These are phyloP conservation scores for Globisporangium camurandrum DNA, from an alignment of 352 stramenopile genomes.

Conservation along the genomic window DNA sequence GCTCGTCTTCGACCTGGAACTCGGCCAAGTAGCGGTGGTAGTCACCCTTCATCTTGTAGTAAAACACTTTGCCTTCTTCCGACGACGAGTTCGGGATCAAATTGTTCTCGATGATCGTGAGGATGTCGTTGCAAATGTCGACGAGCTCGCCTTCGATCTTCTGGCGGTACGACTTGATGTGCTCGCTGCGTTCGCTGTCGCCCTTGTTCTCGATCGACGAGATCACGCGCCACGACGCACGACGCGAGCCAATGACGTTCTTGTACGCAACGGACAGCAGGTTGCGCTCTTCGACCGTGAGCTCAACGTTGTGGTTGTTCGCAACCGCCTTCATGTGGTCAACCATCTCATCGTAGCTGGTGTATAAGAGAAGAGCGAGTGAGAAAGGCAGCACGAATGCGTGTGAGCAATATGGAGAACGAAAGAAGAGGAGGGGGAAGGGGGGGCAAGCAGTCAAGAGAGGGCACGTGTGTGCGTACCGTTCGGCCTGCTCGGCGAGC, in stretches of 20 bases:
- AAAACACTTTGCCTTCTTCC: slow-evolving; percentile 97
- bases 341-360: slow-evolving; percentile 90
- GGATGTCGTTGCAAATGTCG: slow-evolving; percentile 95
- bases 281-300: slow-evolving; percentile 99
- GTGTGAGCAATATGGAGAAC: background rate
- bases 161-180: slow-evolving; percentile 92
- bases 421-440: background rate
- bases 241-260: slow-evolving; percentile 98
- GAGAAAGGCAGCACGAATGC: background rate
- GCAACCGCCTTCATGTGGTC: slow-evolving; percentile 98
- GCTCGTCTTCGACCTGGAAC: slow-evolving; percentile 97
- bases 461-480: slow-evolving; percentile 22
- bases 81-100: slow-evolving; percentile 97
- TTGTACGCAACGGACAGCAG: slow-evolving; percentile 93
- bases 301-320: slow-evolving; percentile 91
- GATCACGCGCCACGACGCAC: slow-evolving; percentile 98
- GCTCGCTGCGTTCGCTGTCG: slow-evolving; percentile 81
- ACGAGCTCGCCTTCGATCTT: slow-evolving; percentile 95
- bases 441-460: background rate
- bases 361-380: background rate
- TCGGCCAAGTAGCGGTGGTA: slow-evolving; percentile 99
- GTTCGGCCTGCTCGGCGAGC: slow-evolving; percentile 74
- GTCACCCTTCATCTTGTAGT: slow-evolving; percentile 99
- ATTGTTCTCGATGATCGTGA: slow-evolving; percentile 98
- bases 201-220: slow-evolving; percentile 98